These are phyloP conservation scores for Aspergillus fumigatiaffinis DNA, from an alignment of 2,329 filamentous ascomycete species.

Conservation along the genomic window DNA sequence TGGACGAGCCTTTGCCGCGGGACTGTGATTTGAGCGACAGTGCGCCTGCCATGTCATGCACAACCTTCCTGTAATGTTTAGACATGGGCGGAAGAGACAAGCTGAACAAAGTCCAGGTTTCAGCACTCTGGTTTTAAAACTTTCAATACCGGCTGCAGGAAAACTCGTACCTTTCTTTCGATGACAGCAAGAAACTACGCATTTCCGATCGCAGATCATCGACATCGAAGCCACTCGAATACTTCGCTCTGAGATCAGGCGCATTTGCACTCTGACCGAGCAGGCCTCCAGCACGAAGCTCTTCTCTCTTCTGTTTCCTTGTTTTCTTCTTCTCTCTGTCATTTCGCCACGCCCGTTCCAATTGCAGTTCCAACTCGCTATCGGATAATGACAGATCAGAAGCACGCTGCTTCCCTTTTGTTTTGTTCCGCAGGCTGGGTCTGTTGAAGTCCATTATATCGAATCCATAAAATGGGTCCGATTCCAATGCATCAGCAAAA, in stretches of 20 bases:
- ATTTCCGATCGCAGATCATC: constrained; percentile 71
- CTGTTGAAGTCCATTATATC: constrained; percentile 82
- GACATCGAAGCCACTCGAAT: constrained; percentile 66
- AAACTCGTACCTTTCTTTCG: constrained; percentile 58
- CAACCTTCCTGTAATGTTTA: constrained; percentile 67
- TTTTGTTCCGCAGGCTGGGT: constrained; percentile 62
- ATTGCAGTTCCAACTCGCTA: constrained; percentile 59
- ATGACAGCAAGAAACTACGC: constrained; percentile 62
- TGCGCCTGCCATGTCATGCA: constrained; percentile 73
- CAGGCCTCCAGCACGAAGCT: constrained; percentile 62
- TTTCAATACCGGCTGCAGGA: neutral
- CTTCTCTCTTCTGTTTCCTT: constrained; percentile 66
- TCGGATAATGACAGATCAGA: constrained; percentile 58
- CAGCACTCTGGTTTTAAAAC: neutral
- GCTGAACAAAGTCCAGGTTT: constrained; percentile 40
- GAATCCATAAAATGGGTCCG: constrained; percentile 63
- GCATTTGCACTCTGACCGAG: constrained; percentile 55
- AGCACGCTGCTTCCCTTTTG: constrained; percentile 58
- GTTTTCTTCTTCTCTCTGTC: constrained; percentile 69
- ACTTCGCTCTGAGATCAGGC: constrained; percentile 65
- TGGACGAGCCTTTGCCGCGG: constrained; percentile 64
- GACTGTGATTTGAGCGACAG: constrained; percentile 84
- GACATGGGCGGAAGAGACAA: constrained; percentile 80
- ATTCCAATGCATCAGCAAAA: constrained; percentile 57
- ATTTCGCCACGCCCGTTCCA: constrained; percentile 60